Evolutionary conservation across 1,284 basidiomycete species (phyloP).

Genomic region (Puccinia horiana): DNA sequence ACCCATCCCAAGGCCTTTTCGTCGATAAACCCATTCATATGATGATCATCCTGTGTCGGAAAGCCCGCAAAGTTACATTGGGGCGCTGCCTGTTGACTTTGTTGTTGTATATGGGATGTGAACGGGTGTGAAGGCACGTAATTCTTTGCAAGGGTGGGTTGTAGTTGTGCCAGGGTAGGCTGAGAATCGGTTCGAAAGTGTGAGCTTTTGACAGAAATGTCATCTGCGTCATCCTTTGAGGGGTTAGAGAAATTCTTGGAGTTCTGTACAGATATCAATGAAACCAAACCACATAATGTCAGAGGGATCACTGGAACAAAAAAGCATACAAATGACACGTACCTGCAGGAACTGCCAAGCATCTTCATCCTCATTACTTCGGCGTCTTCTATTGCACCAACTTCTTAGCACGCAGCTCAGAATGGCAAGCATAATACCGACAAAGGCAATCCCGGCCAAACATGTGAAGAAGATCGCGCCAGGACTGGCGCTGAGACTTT

Average conservation of each 20-base stretch:
- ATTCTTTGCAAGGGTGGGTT: constrained; percentile 6
- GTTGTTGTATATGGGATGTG: constrained; percentile 22
- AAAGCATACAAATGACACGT: neutral
- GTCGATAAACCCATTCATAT: constrained; percentile 12
- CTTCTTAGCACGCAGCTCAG: constrained; percentile 8
- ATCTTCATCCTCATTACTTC: constrained; percentile 17
- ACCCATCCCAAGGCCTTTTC: neutral
- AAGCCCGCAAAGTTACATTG: neutral
- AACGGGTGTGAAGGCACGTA: constrained; percentile 1
- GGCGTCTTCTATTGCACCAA: constrained; percentile 28
- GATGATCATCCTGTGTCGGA: neutral
- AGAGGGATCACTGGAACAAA: neutral
- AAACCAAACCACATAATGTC: neutral
- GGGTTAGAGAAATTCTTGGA: neutral
- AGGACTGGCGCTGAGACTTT: constrained; percentile 7
- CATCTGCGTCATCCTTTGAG: neutral
- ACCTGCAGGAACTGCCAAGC: constrained; percentile 35
- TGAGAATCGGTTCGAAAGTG: constrained; percentile 10
- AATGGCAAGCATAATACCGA: constrained; percentile 12
- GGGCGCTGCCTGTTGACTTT: neutral
- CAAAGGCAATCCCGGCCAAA: constrained; percentile 3
- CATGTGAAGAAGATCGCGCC: constrained; percentile 10
- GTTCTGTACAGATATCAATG: neutral
- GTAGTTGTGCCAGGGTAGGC: constrained; percentile 3
- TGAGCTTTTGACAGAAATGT: neutral